Conservation (phyloP, 495 filamentous ascomycete species). For the Penicillium macrosclerotiorum region DNA sequence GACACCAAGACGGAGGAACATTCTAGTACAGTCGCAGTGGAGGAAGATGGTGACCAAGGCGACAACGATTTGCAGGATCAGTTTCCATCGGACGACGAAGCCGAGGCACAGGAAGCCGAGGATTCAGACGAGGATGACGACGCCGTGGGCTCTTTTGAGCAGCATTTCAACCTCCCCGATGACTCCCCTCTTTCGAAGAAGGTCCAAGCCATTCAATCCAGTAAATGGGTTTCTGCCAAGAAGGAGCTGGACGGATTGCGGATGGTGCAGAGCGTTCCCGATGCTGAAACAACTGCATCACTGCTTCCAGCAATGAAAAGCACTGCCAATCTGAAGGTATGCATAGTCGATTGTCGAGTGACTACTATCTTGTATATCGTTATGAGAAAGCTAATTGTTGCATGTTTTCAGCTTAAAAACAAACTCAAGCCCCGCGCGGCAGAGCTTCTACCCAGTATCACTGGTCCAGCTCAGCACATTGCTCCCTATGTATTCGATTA, state of each 20-base stretch:
- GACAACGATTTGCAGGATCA: conserved; percentile 33
- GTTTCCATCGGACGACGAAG: conserved; percentile 45
- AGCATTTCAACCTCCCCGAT: conserved; percentile 68
- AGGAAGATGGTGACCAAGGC: conserved; percentile 28
- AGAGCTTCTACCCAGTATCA: conserved; percentile 34
- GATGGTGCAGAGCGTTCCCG: conserved; percentile 40
- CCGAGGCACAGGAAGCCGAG: conserved; percentile 21
- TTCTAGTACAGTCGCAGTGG: conserved; percentile 11
- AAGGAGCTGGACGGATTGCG: conserved; percentile 48
- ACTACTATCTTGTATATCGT: too few species aligned
- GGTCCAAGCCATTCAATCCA: conserved; percentile 50
- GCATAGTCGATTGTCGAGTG: too few species aligned
- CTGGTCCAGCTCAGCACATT: conserved; percentile 31
- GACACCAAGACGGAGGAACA: conserved; percentile 13
- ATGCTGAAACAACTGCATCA: conserved; percentile 23
- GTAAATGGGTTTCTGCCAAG: conserved; percentile 55
- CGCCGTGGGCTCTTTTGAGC: conserved; percentile 70
- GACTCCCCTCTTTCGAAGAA: conserved; percentile 52
- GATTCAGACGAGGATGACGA: conserved; percentile 37
- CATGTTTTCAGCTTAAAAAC: conserved; percentile 40
- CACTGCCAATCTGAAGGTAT: conserved; percentile 38
- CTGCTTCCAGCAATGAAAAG: conserved; percentile 38
- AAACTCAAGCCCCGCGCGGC: conserved; percentile 38
- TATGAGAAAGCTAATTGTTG: neutral
- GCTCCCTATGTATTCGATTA: conserved; percentile 63